Percentiles rank a stretch among this genome's conserved stretches.
phyloP scores from a whole-genome alignment of 768 basidiomycete genomes.

The Kwoniella botswanensis region DNA sequence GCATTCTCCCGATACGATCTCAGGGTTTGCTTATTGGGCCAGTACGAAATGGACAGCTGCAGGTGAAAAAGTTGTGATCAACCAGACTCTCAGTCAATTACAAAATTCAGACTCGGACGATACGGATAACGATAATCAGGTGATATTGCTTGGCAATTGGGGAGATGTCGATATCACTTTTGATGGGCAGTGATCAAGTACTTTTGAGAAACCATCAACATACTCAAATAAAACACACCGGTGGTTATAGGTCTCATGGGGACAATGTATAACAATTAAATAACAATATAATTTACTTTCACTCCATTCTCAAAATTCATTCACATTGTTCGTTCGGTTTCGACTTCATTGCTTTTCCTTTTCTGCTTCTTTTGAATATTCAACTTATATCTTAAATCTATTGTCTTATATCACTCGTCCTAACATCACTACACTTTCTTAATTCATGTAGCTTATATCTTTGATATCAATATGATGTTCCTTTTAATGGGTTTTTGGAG shows the following conservation, averaged over 20 bases:
- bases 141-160: conserved; percentile 39
- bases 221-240: neutral
- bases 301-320: too few relatives aligned
- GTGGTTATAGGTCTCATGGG: neutral
- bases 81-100: conserved; percentile 1
- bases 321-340: too few relatives aligned
- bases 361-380: too few relatives aligned
- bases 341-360: too few relatives aligned
- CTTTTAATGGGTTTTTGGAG: too few relatives aligned
- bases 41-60: neutral
- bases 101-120: conserved; percentile 15
- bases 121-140: conserved; percentile 23
- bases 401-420: too few relatives aligned
- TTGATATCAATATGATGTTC: too few relatives aligned
- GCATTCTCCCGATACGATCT: conserved; percentile 22
- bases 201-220: neutral
- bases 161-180: conserved; percentile 44
- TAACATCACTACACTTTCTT: too few relatives aligned
- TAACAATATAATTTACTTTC: too few relatives aligned
- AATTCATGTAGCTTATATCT: too few relatives aligned
- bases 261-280: neutral
- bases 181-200: conserved; percentile 29
- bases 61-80: conserved; percentile 3
- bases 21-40: conserved; percentile 33
- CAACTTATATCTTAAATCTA: too few relatives aligned